A percentile compares a stretch with the other conserved stretches of the same genome.
These are phyloP conservation scores for Biancaea sappan DNA, from an alignment of 306 rosid genomes.

Conservation along the genomic window DNA sequence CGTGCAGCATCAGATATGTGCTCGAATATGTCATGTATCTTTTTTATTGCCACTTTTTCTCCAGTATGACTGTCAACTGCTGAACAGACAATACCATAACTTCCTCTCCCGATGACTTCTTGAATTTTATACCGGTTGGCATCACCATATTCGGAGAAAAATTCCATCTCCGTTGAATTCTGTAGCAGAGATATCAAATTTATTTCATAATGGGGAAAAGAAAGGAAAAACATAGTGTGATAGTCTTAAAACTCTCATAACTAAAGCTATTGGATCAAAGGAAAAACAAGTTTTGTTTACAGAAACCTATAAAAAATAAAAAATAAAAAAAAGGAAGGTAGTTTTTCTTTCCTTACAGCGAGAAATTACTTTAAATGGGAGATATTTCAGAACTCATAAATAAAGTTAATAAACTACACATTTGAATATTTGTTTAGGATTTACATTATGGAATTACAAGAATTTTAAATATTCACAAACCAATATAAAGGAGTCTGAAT, in stretches of 20 bases:
- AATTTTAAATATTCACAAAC: conserved; percentile 10
- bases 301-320: background rate
- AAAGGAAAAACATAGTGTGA: conserved; percentile 9
- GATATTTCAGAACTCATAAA: conserved; percentile 20
- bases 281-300: background rate
- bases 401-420: conserved; percentile 5
- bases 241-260: background rate
- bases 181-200: conserved; percentile 43
- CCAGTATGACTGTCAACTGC: conserved; percentile 89
- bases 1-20: conserved; percentile 96
- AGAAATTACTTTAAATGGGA: background rate
- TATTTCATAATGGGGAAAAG: conserved; percentile 22
- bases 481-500: background rate
- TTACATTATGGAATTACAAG: conserved; percentile 17
- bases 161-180: conserved; percentile 80
- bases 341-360: background rate
- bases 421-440: background rate
- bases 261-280: conserved; percentile 28
- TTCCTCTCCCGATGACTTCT: conserved; percentile 95
- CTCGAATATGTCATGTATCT: conserved; percentile 89
- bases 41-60: conserved; percentile 92
- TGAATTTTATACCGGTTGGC: conserved; percentile 86
- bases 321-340: background rate
- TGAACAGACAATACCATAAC: conserved; percentile 97
- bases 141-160: conserved; percentile 91